Evolutionary conservation across 169 alveolate species (phyloP).

Genomic region (Nephromyces sp.): DNA sequence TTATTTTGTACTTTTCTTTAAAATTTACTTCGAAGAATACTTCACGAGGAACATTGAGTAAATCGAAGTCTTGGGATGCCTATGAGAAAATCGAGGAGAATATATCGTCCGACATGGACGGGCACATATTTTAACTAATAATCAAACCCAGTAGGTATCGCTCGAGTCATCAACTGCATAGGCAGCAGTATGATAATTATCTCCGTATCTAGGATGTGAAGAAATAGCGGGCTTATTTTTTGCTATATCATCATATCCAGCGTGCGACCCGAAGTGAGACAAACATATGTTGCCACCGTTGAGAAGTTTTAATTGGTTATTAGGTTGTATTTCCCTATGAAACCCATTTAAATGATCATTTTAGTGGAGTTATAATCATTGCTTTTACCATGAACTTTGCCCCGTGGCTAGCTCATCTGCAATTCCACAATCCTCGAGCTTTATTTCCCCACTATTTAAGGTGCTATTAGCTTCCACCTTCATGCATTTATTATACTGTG

Average conservation of each 20-base stretch:
- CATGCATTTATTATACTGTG: slow-evolving; percentile 52
- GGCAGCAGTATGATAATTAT: background rate
- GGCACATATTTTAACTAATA: background rate
- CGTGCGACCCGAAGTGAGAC: slow-evolving; percentile 65
- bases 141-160: slow-evolving; percentile 64
- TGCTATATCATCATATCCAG: slow-evolving; percentile 75
- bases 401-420: slow-evolving; percentile 21
- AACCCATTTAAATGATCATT: background rate
- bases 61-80: slow-evolving; percentile 2
- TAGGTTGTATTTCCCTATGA: slow-evolving; percentile 70
- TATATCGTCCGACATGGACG: background rate
- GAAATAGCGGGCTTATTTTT: slow-evolving; percentile 52
- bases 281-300: slow-evolving; percentile 73
- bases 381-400: slow-evolving; percentile 26
- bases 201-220: slow-evolving; percentile 50
- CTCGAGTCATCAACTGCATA: slow-evolving; percentile 1
- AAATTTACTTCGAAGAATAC: slow-evolving; percentile 58
- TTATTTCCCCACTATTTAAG: slow-evolving; percentile 56
- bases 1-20: slow-evolving; percentile 57
- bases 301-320: slow-evolving; percentile 68
- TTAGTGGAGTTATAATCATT: slow-evolving; percentile 22
- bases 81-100: background rate
- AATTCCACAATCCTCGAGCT: slow-evolving; percentile 36
- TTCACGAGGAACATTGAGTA: slow-evolving; percentile 45
- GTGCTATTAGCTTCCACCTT: slow-evolving; percentile 53